These are phyloP conservation scores for Amanita pseudoporphyria DNA, from an alignment of 768 basidiomycete species.

Conservation along the genomic window DNA sequence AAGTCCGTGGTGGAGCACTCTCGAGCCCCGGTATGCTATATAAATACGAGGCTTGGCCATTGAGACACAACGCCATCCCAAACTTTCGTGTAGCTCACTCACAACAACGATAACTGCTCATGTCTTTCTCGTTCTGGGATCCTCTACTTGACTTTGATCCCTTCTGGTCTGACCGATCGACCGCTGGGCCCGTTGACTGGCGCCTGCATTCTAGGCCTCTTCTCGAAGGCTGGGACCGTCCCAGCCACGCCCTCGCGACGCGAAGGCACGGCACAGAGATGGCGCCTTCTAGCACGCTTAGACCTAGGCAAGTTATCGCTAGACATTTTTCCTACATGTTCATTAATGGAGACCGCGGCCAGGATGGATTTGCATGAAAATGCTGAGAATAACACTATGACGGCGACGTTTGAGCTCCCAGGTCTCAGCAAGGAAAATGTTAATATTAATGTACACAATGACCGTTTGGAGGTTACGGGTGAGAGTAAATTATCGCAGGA, in stretches of 20 bases:
- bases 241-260: neutral
- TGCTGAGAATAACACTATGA: slow-evolving; percentile 32
- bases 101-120: neutral
- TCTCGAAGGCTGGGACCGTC: slow-evolving; percentile 2
- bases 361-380: slow-evolving; percentile 50
- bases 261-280: slow-evolving; percentile 21
- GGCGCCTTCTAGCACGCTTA: slow-evolving; percentile 16
- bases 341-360: neutral
- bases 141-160: neutral
- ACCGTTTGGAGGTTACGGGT: slow-evolving; percentile 39
- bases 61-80: neutral
- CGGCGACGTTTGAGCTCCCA: slow-evolving; percentile 47
- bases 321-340: neutral
- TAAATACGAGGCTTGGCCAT: neutral
- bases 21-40: neutral
- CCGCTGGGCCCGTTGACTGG: neutral
- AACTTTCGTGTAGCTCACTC: neutral
- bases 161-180: neutral
- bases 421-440: slow-evolving; percentile 43
- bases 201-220: neutral
- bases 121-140: slow-evolving; percentile 3
- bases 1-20: neutral
- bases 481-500: slow-evolving; percentile 26
- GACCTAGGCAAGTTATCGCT: neutral
- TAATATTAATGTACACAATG: slow-evolving; percentile 38